phyloP scores from a whole-genome alignment of 2,329 filamentous ascomycete genomes.

The Penicillium corylophilum region DNA sequence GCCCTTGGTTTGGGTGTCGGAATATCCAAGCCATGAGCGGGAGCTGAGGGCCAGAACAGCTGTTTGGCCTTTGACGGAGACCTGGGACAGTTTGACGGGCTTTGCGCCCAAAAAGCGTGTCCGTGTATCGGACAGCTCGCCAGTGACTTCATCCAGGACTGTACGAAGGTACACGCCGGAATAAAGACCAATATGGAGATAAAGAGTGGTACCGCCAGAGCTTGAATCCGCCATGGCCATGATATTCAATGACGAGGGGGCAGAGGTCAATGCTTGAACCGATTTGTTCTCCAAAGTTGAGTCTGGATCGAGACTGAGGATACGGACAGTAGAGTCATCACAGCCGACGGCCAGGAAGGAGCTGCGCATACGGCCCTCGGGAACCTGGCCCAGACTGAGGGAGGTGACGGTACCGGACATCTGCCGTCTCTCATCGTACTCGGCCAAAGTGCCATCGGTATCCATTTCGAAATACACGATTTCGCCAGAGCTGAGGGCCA shows the following conservation, averaged over 20 bases:
- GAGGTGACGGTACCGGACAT: conserved; percentile 96
- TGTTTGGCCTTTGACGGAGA: conserved; percentile 80
- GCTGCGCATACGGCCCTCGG: conserved; percentile 82
- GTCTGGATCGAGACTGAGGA: conserved; percentile 85
- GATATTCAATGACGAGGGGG: conserved; percentile 83
- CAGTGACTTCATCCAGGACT: conserved; percentile 90
- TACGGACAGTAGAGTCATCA: conserved; percentile 92
- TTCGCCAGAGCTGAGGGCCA: conserved; percentile 92
- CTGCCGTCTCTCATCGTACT: conserved; percentile 92
- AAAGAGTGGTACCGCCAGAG: conserved; percentile 81
- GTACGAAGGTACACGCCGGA: conserved; percentile 96
- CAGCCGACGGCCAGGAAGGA: conserved; percentile 95
- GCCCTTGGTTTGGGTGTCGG: conserved; percentile 78
- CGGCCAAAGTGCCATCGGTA: conserved; percentile 80
- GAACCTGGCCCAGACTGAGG: conserved; percentile 88
- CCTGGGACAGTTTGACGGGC: conserved; percentile 83
- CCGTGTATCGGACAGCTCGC: conserved; percentile 89
- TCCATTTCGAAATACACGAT: conserved; percentile 99
- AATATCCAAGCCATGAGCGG: conserved; percentile 93
- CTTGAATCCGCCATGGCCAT: conserved; percentile 95
- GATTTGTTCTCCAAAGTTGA: conserved; percentile 90
- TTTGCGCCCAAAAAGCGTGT: conserved; percentile 93
- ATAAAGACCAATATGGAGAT: conserved; percentile 92
- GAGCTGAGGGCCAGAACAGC: conserved; percentile 89
- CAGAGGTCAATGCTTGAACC: conserved; percentile 87